Evolutionary conservation across 1,284 basidiomycete species (phyloP), one percentile per base, ranked within the genome.

Genomic region (Pseudozyma hubeiensis): DNA sequence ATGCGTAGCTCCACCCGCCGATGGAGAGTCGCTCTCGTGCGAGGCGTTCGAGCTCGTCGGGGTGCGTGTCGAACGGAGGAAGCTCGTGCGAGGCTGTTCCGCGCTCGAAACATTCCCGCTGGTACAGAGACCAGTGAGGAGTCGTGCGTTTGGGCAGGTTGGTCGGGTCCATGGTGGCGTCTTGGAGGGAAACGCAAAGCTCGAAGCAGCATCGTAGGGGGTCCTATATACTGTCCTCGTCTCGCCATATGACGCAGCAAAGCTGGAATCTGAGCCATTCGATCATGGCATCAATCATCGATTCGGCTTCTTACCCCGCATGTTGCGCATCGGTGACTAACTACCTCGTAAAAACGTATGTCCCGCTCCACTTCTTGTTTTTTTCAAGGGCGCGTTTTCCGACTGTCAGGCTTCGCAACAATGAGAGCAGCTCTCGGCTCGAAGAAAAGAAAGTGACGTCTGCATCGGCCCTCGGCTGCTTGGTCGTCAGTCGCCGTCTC

Each of bases 121-220:
- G 87, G 82, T 88, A 88, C 53, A 88, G 85, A 2, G 88, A 88
- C 79, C 88, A 89, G 78, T 88, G 87, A 17, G 88, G 88, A 5
- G 88, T 88, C 31, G 87, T 85, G 17, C 88, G 86, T 53, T 86
- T 81, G 9, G 87, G 87, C 72, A 88, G 88, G 84, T 88, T 87
- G 47, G 85, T 86, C 2, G 88, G 87, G 81, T 89, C 88, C 81
- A 82, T 84, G 37, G 29, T 60, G 9, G 19, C n/a, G 30, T 48
- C 5, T n/a, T 35, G 33, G 29, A 35, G 47, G 45, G 30, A 30
- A 30, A 29, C 19, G 29, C 13, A n/a, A 31, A 30, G 30, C 30
- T 8, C 30, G 35, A 37, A 8, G 35, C 30, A 33, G 7, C 29
- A 14, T 6, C 16, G 13, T n/a, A 45, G 4, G 24, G 24, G 11